phyloP scores from a whole-genome alignment of 768 basidiomycete genomes.

The Suillus lakei region DNA sequence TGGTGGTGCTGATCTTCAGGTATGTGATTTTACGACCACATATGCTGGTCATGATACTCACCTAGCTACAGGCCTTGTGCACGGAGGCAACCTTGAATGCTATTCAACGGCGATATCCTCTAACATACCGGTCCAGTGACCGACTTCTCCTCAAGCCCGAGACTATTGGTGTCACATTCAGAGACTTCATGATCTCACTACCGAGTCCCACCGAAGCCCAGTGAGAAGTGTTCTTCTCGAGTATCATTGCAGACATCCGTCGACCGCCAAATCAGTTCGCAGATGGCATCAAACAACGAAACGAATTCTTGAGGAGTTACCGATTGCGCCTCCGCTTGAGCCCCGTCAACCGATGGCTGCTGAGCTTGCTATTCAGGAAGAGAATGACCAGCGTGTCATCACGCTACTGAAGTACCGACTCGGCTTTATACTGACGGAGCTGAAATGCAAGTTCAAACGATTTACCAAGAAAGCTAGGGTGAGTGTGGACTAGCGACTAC shows the following conservation, averaged over 20 bases:
- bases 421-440: constrained; percentile 85
- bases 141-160: constrained; percentile 84
- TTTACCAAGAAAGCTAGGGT: constrained; percentile 84
- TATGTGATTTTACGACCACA: constrained; percentile 42
- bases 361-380: constrained; percentile 81
- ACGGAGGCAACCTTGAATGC: constrained; percentile 98
- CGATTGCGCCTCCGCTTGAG: constrained; percentile 88
- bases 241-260: constrained; percentile 68
- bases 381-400: constrained; percentile 77
- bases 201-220: constrained; percentile 56
- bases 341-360: constrained; percentile 81
- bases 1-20: constrained; percentile 94
- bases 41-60: constrained; percentile 9
- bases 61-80: constrained; percentile 72
- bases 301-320: constrained; percentile 83
- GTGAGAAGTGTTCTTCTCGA: constrained; percentile 76
- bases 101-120: constrained; percentile 94
- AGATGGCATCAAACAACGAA: constrained; percentile 83
- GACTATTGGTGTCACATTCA: constrained; percentile 79
- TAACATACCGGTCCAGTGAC: constrained; percentile 93
- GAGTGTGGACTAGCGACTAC: constrained; percentile 31
- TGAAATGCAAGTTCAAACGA: constrained; percentile 91
- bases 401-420: constrained; percentile 89
- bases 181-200: constrained; percentile 94
- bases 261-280: constrained; percentile 87